Evolutionary conservation across 2,329 filamentous ascomycete genomes (phyloP).

Genomic region (Aspergillus niger): DNA sequence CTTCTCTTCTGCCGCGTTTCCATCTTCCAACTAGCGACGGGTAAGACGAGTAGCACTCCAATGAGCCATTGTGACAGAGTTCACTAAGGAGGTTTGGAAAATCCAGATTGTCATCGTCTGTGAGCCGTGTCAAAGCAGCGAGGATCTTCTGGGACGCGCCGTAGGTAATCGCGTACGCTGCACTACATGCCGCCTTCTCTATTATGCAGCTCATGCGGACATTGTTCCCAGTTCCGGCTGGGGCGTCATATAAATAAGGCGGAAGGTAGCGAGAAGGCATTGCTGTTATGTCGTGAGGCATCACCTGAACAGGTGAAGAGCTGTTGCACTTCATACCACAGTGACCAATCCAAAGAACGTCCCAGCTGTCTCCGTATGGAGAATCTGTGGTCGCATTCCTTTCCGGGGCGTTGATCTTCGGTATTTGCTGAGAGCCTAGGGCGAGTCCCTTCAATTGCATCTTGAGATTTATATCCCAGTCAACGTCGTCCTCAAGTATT

Average conservation of each 20-base stretch:
- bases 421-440: neutral
- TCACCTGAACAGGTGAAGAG: neutral
- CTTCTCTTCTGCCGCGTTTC: neutral
- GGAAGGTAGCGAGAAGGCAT: neutral
- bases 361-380: slow-evolving; percentile 3
- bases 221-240: neutral
- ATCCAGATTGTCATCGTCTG: neutral
- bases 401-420: neutral
- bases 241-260: neutral
- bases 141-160: neutral
- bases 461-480: neutral
- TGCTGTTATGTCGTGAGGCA: neutral
- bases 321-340: neutral
- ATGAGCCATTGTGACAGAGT: neutral
- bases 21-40: neutral
- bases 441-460: neutral
- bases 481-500: neutral
- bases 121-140: neutral
- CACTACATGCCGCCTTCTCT: neutral
- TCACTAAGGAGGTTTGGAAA: neutral
- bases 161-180: neutral
- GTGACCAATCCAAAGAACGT: neutral
- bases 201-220: neutral
- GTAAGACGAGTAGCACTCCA: neutral
- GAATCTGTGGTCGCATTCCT: neutral